Evolutionary conservation across 2,329 filamentous ascomycete species (phyloP), one percentile per base, ranked within the genome.

Genomic region (Phyllosticta citrichinensis): DNA sequence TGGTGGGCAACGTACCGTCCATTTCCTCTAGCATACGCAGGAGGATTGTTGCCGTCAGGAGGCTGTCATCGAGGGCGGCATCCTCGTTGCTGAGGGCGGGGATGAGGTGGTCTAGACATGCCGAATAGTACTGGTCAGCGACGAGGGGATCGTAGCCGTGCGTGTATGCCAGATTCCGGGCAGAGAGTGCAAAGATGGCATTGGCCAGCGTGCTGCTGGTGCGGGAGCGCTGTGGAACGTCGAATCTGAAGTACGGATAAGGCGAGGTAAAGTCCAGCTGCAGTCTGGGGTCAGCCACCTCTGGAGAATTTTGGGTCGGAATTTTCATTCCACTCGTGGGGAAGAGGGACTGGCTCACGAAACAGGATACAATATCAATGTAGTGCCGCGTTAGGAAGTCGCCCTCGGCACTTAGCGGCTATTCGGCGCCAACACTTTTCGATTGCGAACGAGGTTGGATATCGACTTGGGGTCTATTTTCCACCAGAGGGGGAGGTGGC

Each of bases 11-110:
- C 58, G 19, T 62, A 71, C 69, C 75, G 56, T 76, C 75, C 66
- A 75, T 76, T 59, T 77, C 75, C 63, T 77, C 75, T 22, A 75
- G 65, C 10, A 76, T 65, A 11, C 75, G 69, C 11, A 77, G 61
- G 22, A 77, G 73, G 12, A 76, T 72, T 1, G 74, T 76, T 1
- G 75, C 74, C 50, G 75, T 73, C 22, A 76, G 66, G 1, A 77
- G 66, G 27, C 73, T 70, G 59, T 76, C 74, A 54, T 76, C 74
- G 57, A 71, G 71, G 22, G 73, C 73, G 17, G 74, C 69, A n/a
- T 71, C 66, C 24, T 70, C 71, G 25, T 77, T 68, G 61, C 74
- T 71, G 2, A 77, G 63, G 1, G 72, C 71, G 2, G 75, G 74
- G 2, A 76, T 76, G 19, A 76, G 60, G 2, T 72, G 75, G 25